Evolutionary conservation across 2,329 filamentous ascomycete species (phyloP), one percentile per base, ranked within the genome.

Genomic region (Sporothrix globosa): DNA sequence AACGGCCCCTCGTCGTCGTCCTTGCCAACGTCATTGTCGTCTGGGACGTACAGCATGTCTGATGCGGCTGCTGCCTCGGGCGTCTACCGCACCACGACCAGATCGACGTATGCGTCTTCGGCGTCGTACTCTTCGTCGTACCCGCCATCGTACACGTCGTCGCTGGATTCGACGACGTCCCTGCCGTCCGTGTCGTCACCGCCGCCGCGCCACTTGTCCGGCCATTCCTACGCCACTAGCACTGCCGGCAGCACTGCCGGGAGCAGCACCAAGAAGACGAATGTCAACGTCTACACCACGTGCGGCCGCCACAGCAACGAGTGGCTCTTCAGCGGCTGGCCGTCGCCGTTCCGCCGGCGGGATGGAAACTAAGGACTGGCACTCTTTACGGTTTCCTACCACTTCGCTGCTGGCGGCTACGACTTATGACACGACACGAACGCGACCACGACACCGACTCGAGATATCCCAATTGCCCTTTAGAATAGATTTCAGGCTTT

Each of bases 261-360:
- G 34, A n/a, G 9, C 68, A n/a, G n/a, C 13, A 30, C 54, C 9
- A 30, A 21, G n/a, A 72, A 69, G 71, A 72, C 70, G 46, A 71
- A 74, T 50, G 72, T 73, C 73, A 76, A 76, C 61, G 75, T 75
- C 70, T 72, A 76, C 72, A 74, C 74, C 4, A 74, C 74, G 21
- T 76, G 75, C 17, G 75, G 75, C 61, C 73, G 75, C 19, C 75
- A 76, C 72, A 73, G 72, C 54, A 73, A 74, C 50, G 72, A 75
- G 67, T 76, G 75, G 75, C 74, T 76, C 2, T 76, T 76, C 34
- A 74, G 73, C 68, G 75, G 75, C 67, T 76, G 75, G 75, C 39
- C 72, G 34, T 39, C 63, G 14, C 68, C 73, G 4, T 74, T 74
- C 48, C 71, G 69, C 4, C 73, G 70, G 53, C 46, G 54, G 24